These are phyloP conservation scores for Durusdinium trenchii DNA, from an alignment of 73 alveolate species.

Conservation along the genomic window DNA sequence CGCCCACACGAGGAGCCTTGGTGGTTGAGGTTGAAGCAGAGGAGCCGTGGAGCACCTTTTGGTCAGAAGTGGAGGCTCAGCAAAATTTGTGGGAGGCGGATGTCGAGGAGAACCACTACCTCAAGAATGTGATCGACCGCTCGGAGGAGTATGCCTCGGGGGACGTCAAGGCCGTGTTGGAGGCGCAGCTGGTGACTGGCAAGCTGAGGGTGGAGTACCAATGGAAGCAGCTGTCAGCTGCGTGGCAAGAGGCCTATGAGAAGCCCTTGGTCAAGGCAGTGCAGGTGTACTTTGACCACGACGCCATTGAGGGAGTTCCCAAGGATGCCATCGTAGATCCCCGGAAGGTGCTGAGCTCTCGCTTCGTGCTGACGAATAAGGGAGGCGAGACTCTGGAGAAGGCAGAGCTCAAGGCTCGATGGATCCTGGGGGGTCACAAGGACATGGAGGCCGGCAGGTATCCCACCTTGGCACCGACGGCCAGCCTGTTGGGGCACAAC, in stretches of 20 bases:
- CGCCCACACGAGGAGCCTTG: too few relatives aligned
- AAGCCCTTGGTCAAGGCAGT: neutral
- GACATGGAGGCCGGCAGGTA: constrained; percentile 8
- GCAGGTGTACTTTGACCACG: too few relatives aligned
- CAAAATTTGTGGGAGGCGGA: neutral
- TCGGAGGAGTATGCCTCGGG: too few relatives aligned
- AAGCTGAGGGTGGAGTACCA: neutral
- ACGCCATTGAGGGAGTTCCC: too few relatives aligned
- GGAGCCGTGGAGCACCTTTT: neutral
- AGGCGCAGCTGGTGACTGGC: too few relatives aligned
- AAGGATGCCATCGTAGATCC: neutral
- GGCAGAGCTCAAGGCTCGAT: neutral
- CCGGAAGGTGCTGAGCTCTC: neutral
- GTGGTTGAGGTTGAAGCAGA: too few relatives aligned
- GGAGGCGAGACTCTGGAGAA: neutral
- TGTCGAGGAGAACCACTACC: too few relatives aligned
- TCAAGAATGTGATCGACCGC: too few relatives aligned
- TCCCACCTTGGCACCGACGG: too few relatives aligned
- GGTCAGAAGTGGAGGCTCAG: neutral
- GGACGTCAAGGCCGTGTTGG: neutral
- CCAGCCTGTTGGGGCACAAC: too few relatives aligned
- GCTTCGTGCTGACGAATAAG: too few relatives aligned
- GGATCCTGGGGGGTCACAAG: neutral
- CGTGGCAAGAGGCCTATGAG: neutral
- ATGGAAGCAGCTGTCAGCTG: neutral